phyloP scores from a whole-genome alignment of 164 flowering plant species.

The Magnolia kwangsiensis region DNA sequence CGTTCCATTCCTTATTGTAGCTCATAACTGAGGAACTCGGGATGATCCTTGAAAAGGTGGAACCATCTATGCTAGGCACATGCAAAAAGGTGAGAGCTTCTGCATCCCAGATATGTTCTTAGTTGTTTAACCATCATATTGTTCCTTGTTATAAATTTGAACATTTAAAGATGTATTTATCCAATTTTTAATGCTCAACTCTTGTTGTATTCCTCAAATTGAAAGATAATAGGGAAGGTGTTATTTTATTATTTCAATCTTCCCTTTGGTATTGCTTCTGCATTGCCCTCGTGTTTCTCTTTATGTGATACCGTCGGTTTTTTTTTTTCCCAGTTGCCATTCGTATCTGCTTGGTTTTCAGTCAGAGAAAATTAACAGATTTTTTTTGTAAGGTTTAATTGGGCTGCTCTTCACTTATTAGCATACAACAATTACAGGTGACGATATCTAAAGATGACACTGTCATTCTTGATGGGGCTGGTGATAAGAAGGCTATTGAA shows the following conservation, averaged over 20 bases:
- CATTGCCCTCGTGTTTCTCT: background rate
- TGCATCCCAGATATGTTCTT: background rate
- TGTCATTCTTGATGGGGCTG: slow-evolving; percentile 88
- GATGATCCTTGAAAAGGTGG: slow-evolving; percentile 76
- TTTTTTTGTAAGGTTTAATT: background rate
- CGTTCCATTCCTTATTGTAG: slow-evolving; percentile 25
- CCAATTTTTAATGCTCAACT: background rate
- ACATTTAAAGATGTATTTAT: background rate
- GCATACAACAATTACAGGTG: slow-evolving; percentile 31
- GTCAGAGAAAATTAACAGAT: background rate
- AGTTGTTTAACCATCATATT: background rate
- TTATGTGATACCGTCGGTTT: background rate
- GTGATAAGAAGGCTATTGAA: slow-evolving; percentile 78
- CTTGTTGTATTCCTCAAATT: background rate
- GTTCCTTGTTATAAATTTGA: background rate
- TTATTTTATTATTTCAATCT: background rate
- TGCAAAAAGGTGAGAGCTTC: slow-evolving; percentile 50
- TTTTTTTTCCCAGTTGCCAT: background rate
- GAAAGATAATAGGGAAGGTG: too few relatives aligned
- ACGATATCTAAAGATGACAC: slow-evolving; percentile 84
- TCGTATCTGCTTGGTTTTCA: background rate
- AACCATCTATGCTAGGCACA: slow-evolving; percentile 61
- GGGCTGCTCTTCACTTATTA: background rate
- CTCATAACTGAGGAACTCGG: slow-evolving; percentile 86
- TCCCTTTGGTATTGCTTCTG: background rate